These are phyloP conservation scores for Adiantum capillusveneris DNA, from an alignment of 75 land plant genomes.

Conservation along the genomic window DNA sequence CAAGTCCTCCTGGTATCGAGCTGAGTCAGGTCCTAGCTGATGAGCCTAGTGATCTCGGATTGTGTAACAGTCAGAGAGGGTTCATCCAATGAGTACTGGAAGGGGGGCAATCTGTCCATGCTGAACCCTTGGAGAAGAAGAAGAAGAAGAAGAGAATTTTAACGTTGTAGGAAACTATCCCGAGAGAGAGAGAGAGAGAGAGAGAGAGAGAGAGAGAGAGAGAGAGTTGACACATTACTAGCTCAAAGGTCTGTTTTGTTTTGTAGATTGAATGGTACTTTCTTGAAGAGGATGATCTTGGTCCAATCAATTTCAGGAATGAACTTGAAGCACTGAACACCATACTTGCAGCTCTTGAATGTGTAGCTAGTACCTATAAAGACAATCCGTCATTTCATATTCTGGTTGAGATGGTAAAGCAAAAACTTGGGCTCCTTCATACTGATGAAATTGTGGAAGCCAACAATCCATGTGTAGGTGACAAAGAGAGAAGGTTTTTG, in stretches of 20 bases:
- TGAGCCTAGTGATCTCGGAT: too few species aligned
- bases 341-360: constrained; percentile 11
- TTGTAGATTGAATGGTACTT: constrained; percentile 59
- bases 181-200: too few species aligned
- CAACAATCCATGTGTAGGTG: constrained; percentile 10
- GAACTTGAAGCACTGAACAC: constrained; percentile 48
- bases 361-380: background rate
- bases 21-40: too few species aligned
- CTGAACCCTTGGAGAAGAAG: too few species aligned
- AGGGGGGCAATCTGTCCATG: too few species aligned
- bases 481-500: constrained; percentile 30
- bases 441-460: background rate
- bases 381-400: background rate
- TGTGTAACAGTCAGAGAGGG: too few species aligned
- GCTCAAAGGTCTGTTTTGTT: background rate
- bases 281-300: constrained; percentile 25
- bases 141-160: too few species aligned
- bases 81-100: too few species aligned
- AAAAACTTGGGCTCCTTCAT: background rate
- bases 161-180: too few species aligned
- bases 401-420: background rate
- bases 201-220: too few species aligned
- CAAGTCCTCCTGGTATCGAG: too few species aligned
- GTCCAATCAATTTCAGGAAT: constrained; percentile 48
- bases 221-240: too few species aligned